Evolutionary conservation across 352 stramenopile genomes (phyloP), one percentile per base, ranked within the genome.

Genomic region (Globisporangium polare): DNA sequence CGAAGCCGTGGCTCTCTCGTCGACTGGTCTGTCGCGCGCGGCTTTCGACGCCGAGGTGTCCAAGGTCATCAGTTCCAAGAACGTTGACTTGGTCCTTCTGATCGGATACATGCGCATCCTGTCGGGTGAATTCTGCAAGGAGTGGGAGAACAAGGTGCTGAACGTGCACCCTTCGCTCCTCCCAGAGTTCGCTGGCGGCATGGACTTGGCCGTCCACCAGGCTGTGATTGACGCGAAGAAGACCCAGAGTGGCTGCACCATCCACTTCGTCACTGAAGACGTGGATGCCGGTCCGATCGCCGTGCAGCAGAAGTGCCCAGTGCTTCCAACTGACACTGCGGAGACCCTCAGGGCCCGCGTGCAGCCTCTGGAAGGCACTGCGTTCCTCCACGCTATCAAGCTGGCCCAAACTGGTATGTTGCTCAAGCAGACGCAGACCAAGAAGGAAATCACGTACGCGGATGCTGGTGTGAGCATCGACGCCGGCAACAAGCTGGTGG

Each of bases 101-200:
- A 97, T 99, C 55, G 98, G 98, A 47, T 99, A 99, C 91, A 99
- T 99, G 97, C 90, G 97, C 50, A 99, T 99, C 69, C 69, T 99
- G 5, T 99, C 97, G 37, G 79, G 72, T 50, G 75, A 90, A 41
- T 99, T 99, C 71, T 97, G 89, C 73, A 82, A 96, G 63, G 87
- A 94, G 63, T 99, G 96, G 96, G 71, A 86, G 61, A 86, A 93
- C 70, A 90, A 97, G 62, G 98, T 98, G 68, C 87, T 99, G 17
- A 99, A 99, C 78, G 98, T 99, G 47, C 98, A 99, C 78, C 98
- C 98, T 50, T 99, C 96, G 43, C 86, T 99, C 35, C 83, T 99
- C 22, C 98, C 98, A 15, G 97, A 99, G 59, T 99, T 99, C 76
- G 97, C 96, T 62, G 98, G 98, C n/a, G 97, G 97, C 52, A 99